Evolutionary conservation across 192 early-diverging fungal genomes (phyloP).

Genomic region (Thoreauomyces humboldtii): DNA sequence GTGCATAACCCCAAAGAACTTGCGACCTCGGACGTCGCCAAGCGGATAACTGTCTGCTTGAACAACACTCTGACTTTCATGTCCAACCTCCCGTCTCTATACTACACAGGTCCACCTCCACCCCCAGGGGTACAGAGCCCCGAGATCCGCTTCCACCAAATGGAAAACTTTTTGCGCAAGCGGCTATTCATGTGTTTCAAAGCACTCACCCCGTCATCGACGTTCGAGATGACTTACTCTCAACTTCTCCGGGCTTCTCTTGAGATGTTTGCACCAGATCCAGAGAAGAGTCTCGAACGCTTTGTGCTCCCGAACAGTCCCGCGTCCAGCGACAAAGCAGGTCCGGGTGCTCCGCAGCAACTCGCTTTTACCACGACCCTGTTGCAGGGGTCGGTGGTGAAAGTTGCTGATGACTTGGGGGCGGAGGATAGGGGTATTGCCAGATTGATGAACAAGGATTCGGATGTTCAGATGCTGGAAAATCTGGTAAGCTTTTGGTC

Average conservation of each 20-base stretch:
- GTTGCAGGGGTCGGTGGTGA: slow-evolving; percentile 21
- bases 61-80: slow-evolving; percentile 71
- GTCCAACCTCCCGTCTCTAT: slow-evolving; percentile 47
- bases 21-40: slow-evolving; percentile 71
- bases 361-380: slow-evolving; percentile 33
- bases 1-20: slow-evolving; percentile 63
- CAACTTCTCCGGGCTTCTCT: slow-evolving; percentile 34
- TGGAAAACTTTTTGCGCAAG: slow-evolving; percentile 60
- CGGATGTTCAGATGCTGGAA: slow-evolving; percentile 43
- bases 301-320: not conserved
- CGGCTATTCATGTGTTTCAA: slow-evolving; percentile 72
- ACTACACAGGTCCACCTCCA: slow-evolving; percentile 34
- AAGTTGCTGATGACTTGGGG: slow-evolving; percentile 28
- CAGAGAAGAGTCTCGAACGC: slow-evolving; percentile 35
- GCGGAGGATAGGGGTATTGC: slow-evolving; percentile 39
- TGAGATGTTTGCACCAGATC: slow-evolving; percentile 49
- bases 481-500: slow-evolving; percentile 36
- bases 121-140: slow-evolving; percentile 28
- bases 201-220: slow-evolving; percentile 49
- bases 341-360: not conserved
- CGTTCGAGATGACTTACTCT: slow-evolving; percentile 47
- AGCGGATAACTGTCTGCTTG: slow-evolving; percentile 69
- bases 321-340: not conserved
- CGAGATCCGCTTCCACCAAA: slow-evolving; percentile 47
- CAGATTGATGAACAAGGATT: slow-evolving; percentile 23